Evolutionary conservation across 2,329 filamentous ascomycete species (phyloP).

Genomic region (Trichoderma citrinoviride): DNA sequence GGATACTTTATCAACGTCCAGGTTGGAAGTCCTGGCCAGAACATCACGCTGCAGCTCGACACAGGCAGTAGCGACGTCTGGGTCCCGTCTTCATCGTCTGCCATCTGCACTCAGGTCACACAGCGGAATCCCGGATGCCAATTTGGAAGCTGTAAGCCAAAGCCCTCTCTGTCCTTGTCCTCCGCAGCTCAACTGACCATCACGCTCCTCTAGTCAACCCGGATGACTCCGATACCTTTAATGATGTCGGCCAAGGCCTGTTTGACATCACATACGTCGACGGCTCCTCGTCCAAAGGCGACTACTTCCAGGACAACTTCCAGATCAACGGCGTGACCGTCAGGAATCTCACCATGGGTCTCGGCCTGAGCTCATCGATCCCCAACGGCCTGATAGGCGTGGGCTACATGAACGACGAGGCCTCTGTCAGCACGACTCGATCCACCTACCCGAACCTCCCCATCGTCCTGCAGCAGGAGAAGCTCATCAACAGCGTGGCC

Average conservation of each 20-base stretch:
- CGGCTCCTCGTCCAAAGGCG: conserved; percentile 53
- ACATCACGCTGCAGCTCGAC: conserved; percentile 58
- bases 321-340: conserved; percentile 51
- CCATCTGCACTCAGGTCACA: conserved; percentile 38
- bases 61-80: conserved; percentile 66
- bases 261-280: conserved; percentile 64
- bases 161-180: no score
- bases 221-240: conserved; percentile 46
- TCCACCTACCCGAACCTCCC: conserved; percentile 59
- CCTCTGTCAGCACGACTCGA: conserved; percentile 33
- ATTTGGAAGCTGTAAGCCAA: conserved; percentile 47
- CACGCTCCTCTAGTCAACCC: conserved; percentile 42
- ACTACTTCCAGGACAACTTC: conserved; percentile 59
- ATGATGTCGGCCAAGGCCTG: conserved; percentile 39
- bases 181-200: not conserved
- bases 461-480: conserved; percentile 59
- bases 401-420: conserved; percentile 57
- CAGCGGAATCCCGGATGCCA: conserved; percentile 36
- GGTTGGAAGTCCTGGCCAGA: conserved; percentile 57
- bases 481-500: conserved; percentile 62
- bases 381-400: conserved; percentile 59
- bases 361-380: conserved; percentile 54
- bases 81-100: conserved; percentile 46
- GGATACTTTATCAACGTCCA: conserved; percentile 56
- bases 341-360: conserved; percentile 57